Base-by-base conservation (phyloP, 768 basidiomycete genomes). In the Clavaria fumosa region DNA sequence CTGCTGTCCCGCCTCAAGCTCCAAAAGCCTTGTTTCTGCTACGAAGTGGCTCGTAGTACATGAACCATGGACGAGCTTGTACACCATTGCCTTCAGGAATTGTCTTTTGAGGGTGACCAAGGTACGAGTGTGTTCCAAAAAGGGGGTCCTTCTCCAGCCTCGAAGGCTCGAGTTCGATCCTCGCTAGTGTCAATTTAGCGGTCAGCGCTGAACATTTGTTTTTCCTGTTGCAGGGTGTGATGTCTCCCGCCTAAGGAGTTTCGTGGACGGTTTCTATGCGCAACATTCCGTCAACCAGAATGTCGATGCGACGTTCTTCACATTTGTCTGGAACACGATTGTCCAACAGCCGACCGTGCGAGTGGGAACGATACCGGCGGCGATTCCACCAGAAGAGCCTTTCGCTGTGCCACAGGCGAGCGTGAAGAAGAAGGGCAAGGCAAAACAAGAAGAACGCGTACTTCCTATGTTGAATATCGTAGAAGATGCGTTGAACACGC, bases 61-160 rank as follows among this genome's bases (percentile, higher is more conserved):
- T 30, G 23, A 19, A 37, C 31, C 32, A 88, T 91, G 79, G 88
- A 91, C 53, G 78, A 86, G 50, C 73, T 93, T 31, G 60, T 91
- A 26, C 76, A 78, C 50, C 78, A 86, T 52, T 81, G 81, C 51
- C 66, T 89, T 23, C 77, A 79, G 26, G 85, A 93, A 54, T 64
- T 93, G 21, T 74, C 89, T 4, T 90, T 89, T 56, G 86, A 90
- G 49, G 88, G 88, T 4, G 84, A 90, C 53, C 64, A 85, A 30
- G 88, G 88, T 90, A 55, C 41, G 53, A 55, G 55, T 40, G 43
- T 45, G 35, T 45, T 44, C 40, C 38, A 35, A 27, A 31, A 42
- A 39, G 46, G 47, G 60, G 49, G n/a, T n/a, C n/a, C n/a, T n/a
- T n/a, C n/a, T n/a, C n/a, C n/a, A n/a, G n/a, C n/a, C n/a, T n/a